Conservation (phyloP, 75 land plant genomes). For the Adiantum capillusveneris region DNA sequence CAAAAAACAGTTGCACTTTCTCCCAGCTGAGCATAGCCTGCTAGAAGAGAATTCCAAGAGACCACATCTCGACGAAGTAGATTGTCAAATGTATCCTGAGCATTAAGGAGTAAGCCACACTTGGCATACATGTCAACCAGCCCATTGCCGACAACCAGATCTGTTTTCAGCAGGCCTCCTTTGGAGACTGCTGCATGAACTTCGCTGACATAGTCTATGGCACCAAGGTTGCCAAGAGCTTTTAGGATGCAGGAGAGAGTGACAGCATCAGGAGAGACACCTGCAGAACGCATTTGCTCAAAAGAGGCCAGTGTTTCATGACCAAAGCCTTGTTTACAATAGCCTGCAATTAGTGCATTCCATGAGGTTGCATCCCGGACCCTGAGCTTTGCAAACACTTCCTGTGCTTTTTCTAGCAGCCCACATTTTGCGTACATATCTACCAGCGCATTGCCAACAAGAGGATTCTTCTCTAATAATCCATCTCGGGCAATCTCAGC, state of each 20-base stretch:
- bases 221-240: slow-evolving; percentile 26
- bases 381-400: slow-evolving; percentile 24
- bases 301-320: slow-evolving; percentile 13
- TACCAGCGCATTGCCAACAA: slow-evolving; percentile 10
- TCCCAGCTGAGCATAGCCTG: slow-evolving; percentile 33
- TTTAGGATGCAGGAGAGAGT: slow-evolving; percentile 25
- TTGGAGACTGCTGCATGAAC: slow-evolving; percentile 24
- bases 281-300: slow-evolving; percentile 14
- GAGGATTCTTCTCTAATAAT: slow-evolving; percentile 10
- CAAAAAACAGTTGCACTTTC: slow-evolving; percentile 16
- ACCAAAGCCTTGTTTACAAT: not conserved
- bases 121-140: slow-evolving; percentile 36
- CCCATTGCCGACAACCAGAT: slow-evolving; percentile 22
- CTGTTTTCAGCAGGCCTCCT: slow-evolving; percentile 8
- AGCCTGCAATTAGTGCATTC: slow-evolving; percentile 36
- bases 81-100: slow-evolving; percentile 15
- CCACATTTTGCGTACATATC: slow-evolving; percentile 14
- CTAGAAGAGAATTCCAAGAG: slow-evolving; percentile 30
- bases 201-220: slow-evolving; percentile 14
- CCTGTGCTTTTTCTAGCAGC: slow-evolving; percentile 20
- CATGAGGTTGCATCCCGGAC: slow-evolving; percentile 31
- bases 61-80: slow-evolving; percentile 13
- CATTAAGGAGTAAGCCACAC: slow-evolving; percentile 23
- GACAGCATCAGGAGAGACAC: slow-evolving; percentile 12
- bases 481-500: not conserved